Evolutionary conservation across 192 early-diverging fungal genomes (phyloP), one percentile per base, ranked within the genome.

Genomic region (Blastocladiella britannica): DNA sequence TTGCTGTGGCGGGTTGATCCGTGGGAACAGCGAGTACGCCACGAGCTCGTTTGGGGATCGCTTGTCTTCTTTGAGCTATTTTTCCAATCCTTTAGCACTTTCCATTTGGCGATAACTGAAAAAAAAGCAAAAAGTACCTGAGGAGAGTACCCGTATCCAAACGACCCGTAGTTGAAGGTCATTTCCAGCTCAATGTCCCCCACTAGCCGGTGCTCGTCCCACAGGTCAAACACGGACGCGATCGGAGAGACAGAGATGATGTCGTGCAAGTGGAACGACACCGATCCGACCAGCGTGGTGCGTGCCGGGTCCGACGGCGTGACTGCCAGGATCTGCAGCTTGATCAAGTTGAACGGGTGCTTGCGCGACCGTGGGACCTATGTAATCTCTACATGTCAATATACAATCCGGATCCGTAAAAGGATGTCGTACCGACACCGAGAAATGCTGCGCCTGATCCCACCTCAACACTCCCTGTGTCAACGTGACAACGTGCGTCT

Each of bases 261-360:
- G 53, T 74, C 72, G 56, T 74, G 72, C 29, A 74, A 20, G 55
- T 74, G 72, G 62, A 74, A 74, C 4, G 60, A 43, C 4, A 70
- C 53, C n/a, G 58, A 53, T 15, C 70, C 72, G 53, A 71, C 54
- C 26, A n/a, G 22, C 25, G 51, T 55, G 24, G 43, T 22, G 28
- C 55, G 24, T 37, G 47, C 28, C 26, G 58, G 22, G 24, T 58
- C 37, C 4, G 27, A 47, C 25, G 25, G 23, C 15, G 62, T 52
- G 53, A 66, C 52, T 18, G 58, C 66, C 20, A 56, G 54, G 3
- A 74, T 25, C 20, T 54, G 25, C 12, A 74, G 47, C 20, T 54
- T 61, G 23, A 74, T 24, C 18, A 73, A 25, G 53, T 67, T 72
- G 62, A 37, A 73, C 4, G 72, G 72, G 53, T 74, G 71, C 47